Conservation (phyloP, 192 early-diverging fungal species). For the Backusella circina region DNA sequence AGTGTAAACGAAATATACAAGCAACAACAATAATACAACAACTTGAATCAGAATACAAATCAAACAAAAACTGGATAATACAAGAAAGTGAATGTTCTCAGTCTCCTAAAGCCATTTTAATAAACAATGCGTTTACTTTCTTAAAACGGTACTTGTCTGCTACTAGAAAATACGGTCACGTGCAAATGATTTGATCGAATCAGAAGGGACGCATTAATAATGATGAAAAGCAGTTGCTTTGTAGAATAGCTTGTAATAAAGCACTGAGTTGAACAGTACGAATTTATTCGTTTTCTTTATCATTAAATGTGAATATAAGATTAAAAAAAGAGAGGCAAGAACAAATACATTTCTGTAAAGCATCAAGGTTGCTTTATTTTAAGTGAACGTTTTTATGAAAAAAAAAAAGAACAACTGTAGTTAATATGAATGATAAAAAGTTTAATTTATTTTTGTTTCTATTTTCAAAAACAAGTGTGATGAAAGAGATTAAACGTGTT, state of each 20-base stretch:
- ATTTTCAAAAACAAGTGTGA: slow-evolving; percentile 3
- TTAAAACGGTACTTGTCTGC: neutral
- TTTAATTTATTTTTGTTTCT: neutral
- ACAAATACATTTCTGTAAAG: neutral
- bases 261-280: no score
- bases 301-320: neutral
- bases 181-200: neutral
- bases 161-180: neutral
- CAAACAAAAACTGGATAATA: neutral
- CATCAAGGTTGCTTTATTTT: neutral
- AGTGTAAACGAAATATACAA: no score
- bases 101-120: neutral
- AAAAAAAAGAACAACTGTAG: neutral
- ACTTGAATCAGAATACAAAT: neutral
- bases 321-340: neutral
- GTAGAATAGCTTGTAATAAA: no score
- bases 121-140: neutral
- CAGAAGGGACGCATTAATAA: neutral
- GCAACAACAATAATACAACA: neutral
- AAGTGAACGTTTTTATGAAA: neutral
- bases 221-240: no score
- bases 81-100: neutral
- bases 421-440: neutral
- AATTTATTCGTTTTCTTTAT: neutral
- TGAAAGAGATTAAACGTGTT: slow-evolving; percentile 1